Base-by-base conservation (phyloP, 495 filamentous ascomycete species). In the Pyrenula aspistea region DNA sequence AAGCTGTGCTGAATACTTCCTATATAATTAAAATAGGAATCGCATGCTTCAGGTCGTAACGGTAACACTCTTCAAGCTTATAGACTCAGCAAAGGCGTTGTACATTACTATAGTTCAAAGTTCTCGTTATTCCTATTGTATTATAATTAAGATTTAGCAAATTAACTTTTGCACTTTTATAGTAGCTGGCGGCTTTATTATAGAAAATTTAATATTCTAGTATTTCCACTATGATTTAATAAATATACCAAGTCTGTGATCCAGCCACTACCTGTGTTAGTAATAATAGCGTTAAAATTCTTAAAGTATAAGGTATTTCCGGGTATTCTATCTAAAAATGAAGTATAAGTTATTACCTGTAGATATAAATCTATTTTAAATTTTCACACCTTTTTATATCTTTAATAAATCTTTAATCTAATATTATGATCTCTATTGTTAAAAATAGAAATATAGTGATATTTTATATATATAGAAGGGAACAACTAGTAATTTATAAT, bases 261-360 rank as follows among this genome's bases (percentile, higher is more conserved):
- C 24, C 23, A 21, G 48, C 48, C 48, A 12, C 24, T 56, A 48
- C 15, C 1, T 22, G 4, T 56, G 49, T 22, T 12, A 8, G 11
- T 49, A 42, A 25, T 49, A 49, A 24, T 53, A 51, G 12, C 12
- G 24, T 19, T 12, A 49, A 31, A 22, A n/a, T 2, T 56, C 49
- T 56, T 49, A 56, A 49, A 56, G 48, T 15, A 56, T 56, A 49
- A 56, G 25, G 42, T 15, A n/a, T 25, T 31, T 55, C 42, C 11
- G 49, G 47, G 22, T 24, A 23, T 48, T 49, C 24, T 49, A 56
- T 11, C n/a, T 12, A 22, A 51, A 51, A 49, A 51, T 49, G 49
- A 51, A 51, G n/a, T 42, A 49, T 22, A 49, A 51, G 21, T 12
- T 48, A 11, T 49, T 22, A 15, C 47, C 10, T 12, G 50, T 11